Percentiles rank a stretch among this genome's conserved stretches.
Evolutionary conservation across 352 stramenopile genomes (phyloP).

Genomic region (Phytopythium chamaehyphon): DNA sequence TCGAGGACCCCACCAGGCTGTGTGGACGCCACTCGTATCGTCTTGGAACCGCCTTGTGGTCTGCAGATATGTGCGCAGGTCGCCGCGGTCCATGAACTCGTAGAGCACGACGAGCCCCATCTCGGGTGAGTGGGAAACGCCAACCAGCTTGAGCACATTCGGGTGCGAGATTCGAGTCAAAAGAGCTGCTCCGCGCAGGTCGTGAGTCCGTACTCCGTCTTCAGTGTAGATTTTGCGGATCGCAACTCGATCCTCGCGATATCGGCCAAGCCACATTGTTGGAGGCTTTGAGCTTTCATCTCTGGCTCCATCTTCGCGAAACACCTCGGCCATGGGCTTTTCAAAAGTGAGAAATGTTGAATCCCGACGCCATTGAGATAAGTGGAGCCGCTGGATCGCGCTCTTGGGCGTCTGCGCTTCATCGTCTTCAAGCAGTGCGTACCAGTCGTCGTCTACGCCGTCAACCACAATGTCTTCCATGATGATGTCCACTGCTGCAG

Average conservation of each 20-base stretch:
- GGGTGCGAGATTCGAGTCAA: constrained; percentile 22
- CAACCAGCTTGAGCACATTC: constrained; percentile 50
- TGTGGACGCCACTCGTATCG: constrained; percentile 34
- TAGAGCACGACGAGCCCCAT: constrained; percentile 60
- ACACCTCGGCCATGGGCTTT: no score
- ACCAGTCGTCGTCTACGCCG: background rate
- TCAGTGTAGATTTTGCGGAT: constrained; percentile 8
- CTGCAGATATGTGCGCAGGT: constrained; percentile 17
- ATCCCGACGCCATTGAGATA: constrained; percentile 7
- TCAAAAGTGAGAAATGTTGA: constrained; percentile 1
- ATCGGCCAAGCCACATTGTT: background rate
- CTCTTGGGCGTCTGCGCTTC: background rate
- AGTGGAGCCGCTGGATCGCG: background rate
- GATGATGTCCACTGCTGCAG: background rate
- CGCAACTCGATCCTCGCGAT: constrained; percentile 31
- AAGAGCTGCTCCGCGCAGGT: background rate
- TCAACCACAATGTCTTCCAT: background rate
- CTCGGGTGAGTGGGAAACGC: constrained; percentile 56
- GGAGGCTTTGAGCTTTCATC: constrained; percentile 4
- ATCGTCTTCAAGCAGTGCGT: background rate
- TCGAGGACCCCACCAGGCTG: constrained; percentile 33
- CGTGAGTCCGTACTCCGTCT: constrained; percentile 12
- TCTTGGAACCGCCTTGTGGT: constrained; percentile 62
- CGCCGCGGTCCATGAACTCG: constrained; percentile 29
- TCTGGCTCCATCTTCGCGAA: constrained; percentile 4